Conservation (phyloP, 768 basidiomycete genomes). For the Russula griseocarnosa region DNA sequence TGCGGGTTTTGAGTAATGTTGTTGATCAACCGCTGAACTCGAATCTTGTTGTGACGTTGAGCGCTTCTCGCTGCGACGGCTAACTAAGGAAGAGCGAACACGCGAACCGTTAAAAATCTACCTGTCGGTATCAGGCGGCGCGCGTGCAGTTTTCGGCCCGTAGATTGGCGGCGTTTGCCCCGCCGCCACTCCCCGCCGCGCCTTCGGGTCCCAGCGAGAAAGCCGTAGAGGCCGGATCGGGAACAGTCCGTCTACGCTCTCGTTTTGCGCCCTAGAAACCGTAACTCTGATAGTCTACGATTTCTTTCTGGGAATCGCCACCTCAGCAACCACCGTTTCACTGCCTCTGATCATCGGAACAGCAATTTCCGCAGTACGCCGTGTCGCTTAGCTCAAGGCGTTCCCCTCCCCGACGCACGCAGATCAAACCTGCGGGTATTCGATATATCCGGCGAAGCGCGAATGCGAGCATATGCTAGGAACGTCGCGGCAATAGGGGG, state of each 20-base stretch:
- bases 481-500: slow-evolving; percentile 6
- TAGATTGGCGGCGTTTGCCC: slow-evolving; percentile 19
- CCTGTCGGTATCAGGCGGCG: slow-evolving; percentile 22
- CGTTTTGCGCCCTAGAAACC: background rate
- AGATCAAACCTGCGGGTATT: background rate
- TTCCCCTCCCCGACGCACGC: background rate
- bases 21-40: slow-evolving; percentile 26
- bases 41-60: slow-evolving; percentile 26
- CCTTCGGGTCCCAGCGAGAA: slow-evolving; percentile 8
- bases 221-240: background rate
- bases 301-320: background rate
- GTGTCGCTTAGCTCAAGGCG: background rate
- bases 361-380: background rate
- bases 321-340: background rate
- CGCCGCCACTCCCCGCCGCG: slow-evolving; percentile 6
- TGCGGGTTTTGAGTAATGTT: slow-evolving; percentile 21
- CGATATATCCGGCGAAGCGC: background rate
- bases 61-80: slow-evolving; percentile 24
- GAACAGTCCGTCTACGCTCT: background rate
- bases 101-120: slow-evolving; percentile 17
- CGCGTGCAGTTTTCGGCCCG: slow-evolving; percentile 14
- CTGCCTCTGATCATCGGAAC: slow-evolving; percentile 1
- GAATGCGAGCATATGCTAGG: background rate
- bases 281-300: background rate
- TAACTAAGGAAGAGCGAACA: slow-evolving; percentile 18